Percentiles rank a stretch among this genome's conserved stretches.
Conservation (phyloP, 257 asterid genomes). For the Linaria vulgaris region DNA sequence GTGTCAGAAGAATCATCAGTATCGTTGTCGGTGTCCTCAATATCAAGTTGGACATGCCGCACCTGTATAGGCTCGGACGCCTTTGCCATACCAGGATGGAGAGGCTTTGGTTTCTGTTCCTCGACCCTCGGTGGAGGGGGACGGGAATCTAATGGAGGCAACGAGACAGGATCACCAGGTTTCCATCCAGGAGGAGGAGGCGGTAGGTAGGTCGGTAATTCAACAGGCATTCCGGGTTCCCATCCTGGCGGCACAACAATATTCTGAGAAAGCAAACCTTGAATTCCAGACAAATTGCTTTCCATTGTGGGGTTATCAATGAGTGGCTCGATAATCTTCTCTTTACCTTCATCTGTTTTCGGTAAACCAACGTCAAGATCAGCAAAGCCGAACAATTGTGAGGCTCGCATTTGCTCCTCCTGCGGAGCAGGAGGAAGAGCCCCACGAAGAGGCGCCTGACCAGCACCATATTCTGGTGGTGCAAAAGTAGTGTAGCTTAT, state of each 20-base stretch:
- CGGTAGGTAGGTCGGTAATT: slow-evolving; percentile 73
- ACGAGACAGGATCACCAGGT: slow-evolving; percentile 78
- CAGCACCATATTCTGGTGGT: slow-evolving; percentile 93
- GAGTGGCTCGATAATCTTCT: slow-evolving; percentile 56
- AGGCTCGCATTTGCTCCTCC: slow-evolving; percentile 97
- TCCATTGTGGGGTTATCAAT: slow-evolving; percentile 49
- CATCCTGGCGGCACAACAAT: slow-evolving; percentile 80
- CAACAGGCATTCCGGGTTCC: slow-evolving; percentile 97
- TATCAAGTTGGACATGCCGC: slow-evolving; percentile 89
- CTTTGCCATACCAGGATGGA: slow-evolving; percentile 45
- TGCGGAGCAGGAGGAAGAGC: slow-evolving; percentile 97
- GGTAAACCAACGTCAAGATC: slow-evolving; percentile 80
- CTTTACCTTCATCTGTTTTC: slow-evolving; percentile 56
- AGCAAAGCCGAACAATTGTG: slow-evolving; percentile 61
- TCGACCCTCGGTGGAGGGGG: slow-evolving; percentile 56
- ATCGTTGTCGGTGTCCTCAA: slow-evolving; percentile 74
- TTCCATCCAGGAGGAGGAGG: slow-evolving; percentile 94
- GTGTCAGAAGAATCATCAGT: slow-evolving; percentile 73
- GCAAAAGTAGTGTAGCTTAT: slow-evolving; percentile 96
- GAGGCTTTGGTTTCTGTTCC: slow-evolving; percentile 50
- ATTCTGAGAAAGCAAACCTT: slow-evolving; percentile 58
- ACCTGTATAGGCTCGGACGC: slow-evolving; percentile 83
- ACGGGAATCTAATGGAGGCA: slow-evolving; percentile 70
- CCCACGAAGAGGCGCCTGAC: slow-evolving; percentile 77
- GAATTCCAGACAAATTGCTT: slow-evolving; percentile 39